Percentiles rank a stretch among this genome's conserved stretches.
phyloP scores from a whole-genome alignment of 208 protist genomes.

The Leishmania turanica region DNA sequence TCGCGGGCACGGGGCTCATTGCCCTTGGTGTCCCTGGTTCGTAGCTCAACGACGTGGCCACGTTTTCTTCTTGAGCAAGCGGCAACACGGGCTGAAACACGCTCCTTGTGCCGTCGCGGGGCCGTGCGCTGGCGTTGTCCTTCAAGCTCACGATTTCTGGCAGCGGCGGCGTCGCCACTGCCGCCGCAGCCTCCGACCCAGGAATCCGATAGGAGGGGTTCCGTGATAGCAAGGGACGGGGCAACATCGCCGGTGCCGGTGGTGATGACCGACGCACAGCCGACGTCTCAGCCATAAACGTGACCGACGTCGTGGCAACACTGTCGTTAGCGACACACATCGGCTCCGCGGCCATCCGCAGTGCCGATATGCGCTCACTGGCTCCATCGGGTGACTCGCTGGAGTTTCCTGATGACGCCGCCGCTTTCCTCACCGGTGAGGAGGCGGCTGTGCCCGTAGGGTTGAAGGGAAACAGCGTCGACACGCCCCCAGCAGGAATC shows the following conservation, averaged over 20 bases:
- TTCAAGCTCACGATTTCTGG: background rate
- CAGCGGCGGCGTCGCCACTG: background rate
- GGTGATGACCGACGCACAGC: background rate
- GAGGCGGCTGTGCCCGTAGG: background rate
- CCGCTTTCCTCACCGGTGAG: background rate
- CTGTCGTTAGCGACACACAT: background rate
- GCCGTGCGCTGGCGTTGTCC: background rate
- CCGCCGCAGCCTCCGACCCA: background rate
- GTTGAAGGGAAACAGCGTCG: background rate
- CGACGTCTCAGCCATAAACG: background rate
- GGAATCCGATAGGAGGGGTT: background rate
- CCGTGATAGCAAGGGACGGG: background rate
- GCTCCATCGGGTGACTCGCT: background rate
- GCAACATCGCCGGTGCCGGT: background rate
- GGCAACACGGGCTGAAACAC: background rate
- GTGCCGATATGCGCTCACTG: background rate
- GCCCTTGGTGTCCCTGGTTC: background rate
- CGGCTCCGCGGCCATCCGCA: background rate
- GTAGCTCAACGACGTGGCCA: background rate
- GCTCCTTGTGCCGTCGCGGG: background rate
- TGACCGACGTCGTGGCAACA: background rate
- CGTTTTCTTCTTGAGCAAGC: conserved; percentile 5
- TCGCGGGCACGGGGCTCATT: background rate
- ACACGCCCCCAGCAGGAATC: background rate
- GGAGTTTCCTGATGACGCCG: background rate